Conservation (phyloP, 1,139 yeast genomes). For the Yamadazyma siamensis region DNA sequence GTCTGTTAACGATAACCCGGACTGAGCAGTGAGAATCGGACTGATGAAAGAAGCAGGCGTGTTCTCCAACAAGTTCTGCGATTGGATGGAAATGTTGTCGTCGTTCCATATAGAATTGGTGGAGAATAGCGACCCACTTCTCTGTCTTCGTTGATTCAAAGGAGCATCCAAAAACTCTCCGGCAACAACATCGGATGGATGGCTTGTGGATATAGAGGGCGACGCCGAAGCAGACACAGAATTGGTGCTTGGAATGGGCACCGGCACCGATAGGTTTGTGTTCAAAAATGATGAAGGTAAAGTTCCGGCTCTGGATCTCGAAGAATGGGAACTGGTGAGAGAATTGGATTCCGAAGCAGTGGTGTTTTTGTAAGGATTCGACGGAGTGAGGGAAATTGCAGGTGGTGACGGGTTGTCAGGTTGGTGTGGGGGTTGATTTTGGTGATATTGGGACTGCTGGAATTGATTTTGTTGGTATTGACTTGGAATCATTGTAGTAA, state of each 20-base stretch:
- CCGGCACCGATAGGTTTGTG: conserved; percentile 5
- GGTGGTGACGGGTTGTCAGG: conserved; percentile 38
- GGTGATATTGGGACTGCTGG: too few relatives aligned
- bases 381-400: conserved; percentile 26
- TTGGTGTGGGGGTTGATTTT: too few relatives aligned
- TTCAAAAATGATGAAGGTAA: conserved; percentile 16
- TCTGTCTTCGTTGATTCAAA: conserved; percentile 22
- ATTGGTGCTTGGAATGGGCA: conserved; percentile 1
- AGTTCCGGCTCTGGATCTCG: conserved; percentile 56
- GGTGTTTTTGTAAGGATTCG: too few relatives aligned
- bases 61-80: conserved; percentile 6
- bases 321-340: too few relatives aligned
- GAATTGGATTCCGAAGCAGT: too few relatives aligned
- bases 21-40: conserved; percentile 30
- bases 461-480: too few relatives aligned
- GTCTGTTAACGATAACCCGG: conserved; percentile 8
- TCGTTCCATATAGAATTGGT: conserved; percentile 49
- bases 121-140: conserved; percentile 45
- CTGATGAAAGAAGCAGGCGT: conserved; percentile 23
- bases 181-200: conserved; percentile 5
- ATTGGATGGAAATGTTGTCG: conserved; percentile 21
- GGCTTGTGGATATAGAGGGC: conserved; percentile 13
- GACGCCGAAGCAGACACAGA: conserved; percentile 9
- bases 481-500: too few relatives aligned
- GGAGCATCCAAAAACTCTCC: conserved; percentile 6